Base-by-base conservation (phyloP, 2,329 filamentous ascomycete species). In the Fusarium penzigii region DNA sequence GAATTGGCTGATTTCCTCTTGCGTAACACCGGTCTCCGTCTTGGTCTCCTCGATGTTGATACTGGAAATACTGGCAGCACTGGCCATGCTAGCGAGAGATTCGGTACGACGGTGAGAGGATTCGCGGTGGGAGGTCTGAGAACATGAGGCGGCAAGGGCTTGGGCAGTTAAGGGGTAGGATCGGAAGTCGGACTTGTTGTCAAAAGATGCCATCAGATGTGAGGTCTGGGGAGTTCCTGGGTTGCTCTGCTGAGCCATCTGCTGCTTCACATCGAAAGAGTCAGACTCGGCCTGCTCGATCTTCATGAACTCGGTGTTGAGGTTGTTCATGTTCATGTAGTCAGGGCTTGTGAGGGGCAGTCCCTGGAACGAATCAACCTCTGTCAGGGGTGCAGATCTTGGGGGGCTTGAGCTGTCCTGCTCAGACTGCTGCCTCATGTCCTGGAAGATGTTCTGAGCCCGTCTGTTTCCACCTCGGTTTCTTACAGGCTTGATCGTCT, bases 21-120 rank as follows among this genome's bases (percentile, higher is more conserved):
- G 77, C 1, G 89, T 92, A 51, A 97, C 87, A 25, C 93, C 93
- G 1, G 93, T 97, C 59, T 92, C 86, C 49, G 81, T 86, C 66
- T 83, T 83, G 25, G 82, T 81, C 65, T 85, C 82, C 56, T 86
- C 84, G 38, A 86, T 82, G 65, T 85, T 84, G 71, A 86, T 82
- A 64, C 77, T 79, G 11, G 81, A 78, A 51, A 84, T 84, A 67
- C 80, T 84, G 16, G 81, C 80, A 2, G 81, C 81, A 55, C 81
- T 84, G 32, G 74, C 78, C 25, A 82, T 76, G 61, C 81, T 84
- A 12, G 81, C 82, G 20, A 83, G 66, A 1, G 84, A 87, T 59
- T 86, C 82, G 32, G 81, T 84, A 44, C 83, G 77, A 25, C 81
- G 76, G 57, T 84, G 82, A 2, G 73, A 63, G 16, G 68, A 68